Base-by-base conservation (phyloP, 2,329 filamentous ascomycete genomes). In the Parastagonospora avenae region DNA sequence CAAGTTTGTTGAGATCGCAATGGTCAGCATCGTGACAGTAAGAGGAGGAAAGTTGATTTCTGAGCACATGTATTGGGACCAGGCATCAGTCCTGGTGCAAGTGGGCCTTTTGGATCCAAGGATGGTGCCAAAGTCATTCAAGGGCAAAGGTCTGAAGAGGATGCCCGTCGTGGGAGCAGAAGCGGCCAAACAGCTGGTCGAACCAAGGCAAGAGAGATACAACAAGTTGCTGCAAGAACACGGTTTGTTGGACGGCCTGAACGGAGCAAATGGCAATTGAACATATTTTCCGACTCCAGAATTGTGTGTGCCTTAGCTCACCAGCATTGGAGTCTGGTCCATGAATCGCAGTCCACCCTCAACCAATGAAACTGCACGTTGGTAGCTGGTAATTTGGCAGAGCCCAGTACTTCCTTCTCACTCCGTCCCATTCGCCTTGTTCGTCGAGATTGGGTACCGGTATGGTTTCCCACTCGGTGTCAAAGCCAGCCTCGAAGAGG, bases 391-490 rank as follows among this genome's bases (percentile, higher is more conserved):
- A 94, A 62, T 82, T 86, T 54, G 91, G 85, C 46, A 97, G 79
- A 28, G 88, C 89, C 92, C 93, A 97, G 73, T 97, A 97, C 52
- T 89, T 86, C 64, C 92, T 85, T 68, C 89, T 85, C 11, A 97
- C 90, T 1, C 92, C 93, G 60, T 91, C 83, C 94, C 94, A 99
- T 67, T 93, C 90, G 5, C 87, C 87, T 32, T 84, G 82, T 60
- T 85, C 78, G 10, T 87, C 84, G 45, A 96, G 76, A 49, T 84
- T 85, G 12, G 91, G 86, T 11, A 97, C 89, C 5, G 83, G 78
- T 30, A 94, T 83, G 48, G 88, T 88, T 46, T 87, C 82, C 92
- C 92, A 97, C 45, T 92, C 89, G 1, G 93, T 85, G 66, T 97
- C 93, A 62, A 97, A 84, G 0, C 92, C 92, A 8, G 91, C 91